phyloP scores from a whole-genome alignment of 2,329 filamentous ascomycete species.

The Cadophora malorum region DNA sequence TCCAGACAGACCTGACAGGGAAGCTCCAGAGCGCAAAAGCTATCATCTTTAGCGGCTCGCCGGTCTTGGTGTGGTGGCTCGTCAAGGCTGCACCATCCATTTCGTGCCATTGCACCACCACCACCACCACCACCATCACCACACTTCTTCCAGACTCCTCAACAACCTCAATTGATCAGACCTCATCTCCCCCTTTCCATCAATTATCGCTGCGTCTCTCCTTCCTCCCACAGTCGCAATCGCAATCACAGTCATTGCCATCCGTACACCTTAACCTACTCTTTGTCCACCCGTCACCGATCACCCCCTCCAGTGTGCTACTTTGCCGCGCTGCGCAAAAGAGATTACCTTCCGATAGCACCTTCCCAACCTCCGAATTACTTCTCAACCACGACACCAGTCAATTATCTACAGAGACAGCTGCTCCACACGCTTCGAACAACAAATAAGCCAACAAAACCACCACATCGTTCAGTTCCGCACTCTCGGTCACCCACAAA shows the following conservation, averaged over 20 bases:
- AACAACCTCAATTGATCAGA: constrained; percentile 5
- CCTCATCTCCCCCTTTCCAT: not conserved
- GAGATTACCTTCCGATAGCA: constrained; percentile 19
- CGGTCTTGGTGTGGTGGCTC: not conserved
- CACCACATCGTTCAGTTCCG: not conserved
- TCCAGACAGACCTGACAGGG: constrained; percentile 11
- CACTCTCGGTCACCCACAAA: not conserved
- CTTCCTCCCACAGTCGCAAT: not conserved
- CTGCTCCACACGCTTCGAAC: not conserved
- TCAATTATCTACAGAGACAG: constrained; percentile 8
- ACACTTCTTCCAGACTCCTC: not conserved
- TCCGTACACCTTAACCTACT: not conserved
- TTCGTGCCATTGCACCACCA: not conserved
- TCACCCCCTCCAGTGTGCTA: constrained; percentile 13
- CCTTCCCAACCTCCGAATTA: constrained; percentile 21
- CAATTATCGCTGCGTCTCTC: not conserved
- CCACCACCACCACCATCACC: not conserved
- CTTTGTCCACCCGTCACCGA: constrained; percentile 10
- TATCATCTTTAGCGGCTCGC: not conserved
- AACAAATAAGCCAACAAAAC: not conserved
- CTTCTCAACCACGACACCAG: constrained; percentile 16
- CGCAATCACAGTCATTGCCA: not conserved
- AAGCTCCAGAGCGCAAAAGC: constrained; percentile 10
- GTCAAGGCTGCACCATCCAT: constrained; percentile 5
- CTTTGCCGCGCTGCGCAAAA: constrained; percentile 13